A percentile compares a stretch with the other conserved stretches of the same genome.
Conservation (phyloP, 306 rosid species). For the Cucurbita argyrosperma region DNA sequence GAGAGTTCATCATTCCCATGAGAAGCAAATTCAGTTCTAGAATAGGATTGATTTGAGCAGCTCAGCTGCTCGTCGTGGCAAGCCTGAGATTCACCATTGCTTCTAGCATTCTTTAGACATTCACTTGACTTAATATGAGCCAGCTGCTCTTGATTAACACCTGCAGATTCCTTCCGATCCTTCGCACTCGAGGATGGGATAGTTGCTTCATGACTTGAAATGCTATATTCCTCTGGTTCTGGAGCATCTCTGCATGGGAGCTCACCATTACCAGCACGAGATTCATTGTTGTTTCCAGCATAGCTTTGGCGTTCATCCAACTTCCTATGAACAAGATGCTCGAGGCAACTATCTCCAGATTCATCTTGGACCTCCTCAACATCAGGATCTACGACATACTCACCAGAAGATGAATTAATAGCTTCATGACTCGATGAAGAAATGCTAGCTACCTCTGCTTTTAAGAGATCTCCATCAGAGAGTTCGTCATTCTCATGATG, state of each 20-base stretch:
- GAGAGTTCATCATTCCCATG: background rate
- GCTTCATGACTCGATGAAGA: slow-evolving; percentile 15
- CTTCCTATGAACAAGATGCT: background rate
- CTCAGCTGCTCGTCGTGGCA: background rate
- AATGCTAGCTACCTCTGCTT: slow-evolving; percentile 23
- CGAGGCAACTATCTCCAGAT: background rate
- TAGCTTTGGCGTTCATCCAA: background rate
- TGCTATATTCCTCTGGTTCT: background rate
- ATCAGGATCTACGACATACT: background rate
- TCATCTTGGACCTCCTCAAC: background rate
- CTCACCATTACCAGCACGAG: background rate
- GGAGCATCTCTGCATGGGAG: too few species aligned
- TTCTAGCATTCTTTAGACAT: background rate
- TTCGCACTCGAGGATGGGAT: background rate
- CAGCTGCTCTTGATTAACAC: background rate
- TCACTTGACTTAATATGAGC: background rate
- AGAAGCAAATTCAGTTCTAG: slow-evolving; percentile 1
- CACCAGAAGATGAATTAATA: slow-evolving; percentile 3
- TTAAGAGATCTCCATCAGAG: slow-evolving; percentile 16
- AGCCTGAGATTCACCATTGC: background rate
- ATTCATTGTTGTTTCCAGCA: background rate
- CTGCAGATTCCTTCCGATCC: background rate
- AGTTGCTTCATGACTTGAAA: slow-evolving; percentile 1
- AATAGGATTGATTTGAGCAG: background rate
- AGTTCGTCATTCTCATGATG: slow-evolving; percentile 27